Evolutionary conservation across 768 basidiomycete genomes (phyloP).

Genomic region (Phanerochaete carnosa): DNA sequence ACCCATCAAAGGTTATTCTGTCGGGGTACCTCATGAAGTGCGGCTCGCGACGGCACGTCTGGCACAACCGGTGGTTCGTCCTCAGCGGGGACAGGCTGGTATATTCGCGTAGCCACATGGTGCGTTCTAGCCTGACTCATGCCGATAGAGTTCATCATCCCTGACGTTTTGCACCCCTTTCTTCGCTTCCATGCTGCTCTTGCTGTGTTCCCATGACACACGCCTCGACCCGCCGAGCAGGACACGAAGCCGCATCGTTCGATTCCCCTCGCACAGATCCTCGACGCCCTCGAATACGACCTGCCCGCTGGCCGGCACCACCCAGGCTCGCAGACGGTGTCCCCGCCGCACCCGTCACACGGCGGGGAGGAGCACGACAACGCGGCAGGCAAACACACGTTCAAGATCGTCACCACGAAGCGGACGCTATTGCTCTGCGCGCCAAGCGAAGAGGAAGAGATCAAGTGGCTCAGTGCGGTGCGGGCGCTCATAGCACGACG

Average conservation of each 20-base stretch:
- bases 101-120: slow-evolving; percentile 95
- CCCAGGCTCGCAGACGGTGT: slow-evolving; percentile 30
- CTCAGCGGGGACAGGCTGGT: slow-evolving; percentile 84
- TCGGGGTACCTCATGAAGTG: slow-evolving; percentile 96
- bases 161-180: slow-evolving; percentile 9
- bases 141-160: slow-evolving; percentile 11
- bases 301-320: slow-evolving; percentile 47
- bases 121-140: slow-evolving; percentile 37
- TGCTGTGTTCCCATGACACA: background rate
- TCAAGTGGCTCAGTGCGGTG: slow-evolving; percentile 95
- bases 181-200: background rate
- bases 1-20: slow-evolving; percentile 76
- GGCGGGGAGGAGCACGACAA: slow-evolving; percentile 40
- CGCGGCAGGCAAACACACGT: slow-evolving; percentile 56
- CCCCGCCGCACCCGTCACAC: slow-evolving; percentile 12
- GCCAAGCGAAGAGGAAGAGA: slow-evolving; percentile 96
- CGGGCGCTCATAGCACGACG: slow-evolving; percentile 85
- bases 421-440: slow-evolving; percentile 87
- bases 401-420: slow-evolving; percentile 96
- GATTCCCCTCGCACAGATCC: slow-evolving; percentile 79
- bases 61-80: slow-evolving; percentile 97
- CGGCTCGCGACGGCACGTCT: slow-evolving; percentile 87
- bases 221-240: slow-evolving; percentile 37
- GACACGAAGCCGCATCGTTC: slow-evolving; percentile 87
- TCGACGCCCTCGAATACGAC: slow-evolving; percentile 91